Conservation (phyloP, 2,329 filamentous ascomycete genomes). For the Fulvia fulva region DNA sequence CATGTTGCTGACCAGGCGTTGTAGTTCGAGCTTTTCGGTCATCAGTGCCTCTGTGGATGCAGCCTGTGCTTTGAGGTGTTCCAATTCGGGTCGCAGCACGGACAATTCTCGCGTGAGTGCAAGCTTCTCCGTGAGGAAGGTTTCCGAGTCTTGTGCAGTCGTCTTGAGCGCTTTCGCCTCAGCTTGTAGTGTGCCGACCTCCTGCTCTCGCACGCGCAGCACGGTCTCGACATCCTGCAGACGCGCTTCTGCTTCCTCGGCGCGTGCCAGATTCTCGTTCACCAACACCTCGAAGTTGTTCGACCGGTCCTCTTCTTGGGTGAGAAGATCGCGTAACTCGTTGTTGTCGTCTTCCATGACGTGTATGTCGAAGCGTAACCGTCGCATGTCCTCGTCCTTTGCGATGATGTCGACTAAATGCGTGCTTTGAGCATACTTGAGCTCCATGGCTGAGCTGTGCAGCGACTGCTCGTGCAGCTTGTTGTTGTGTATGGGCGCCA, state of each 20-base stretch:
- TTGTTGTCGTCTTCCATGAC: slow-evolving; percentile 73
- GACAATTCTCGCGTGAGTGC: slow-evolving; percentile 58
- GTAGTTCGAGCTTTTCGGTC: slow-evolving; percentile 73
- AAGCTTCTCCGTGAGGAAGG: slow-evolving; percentile 63
- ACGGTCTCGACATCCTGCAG: slow-evolving; percentile 48
- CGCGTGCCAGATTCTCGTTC: slow-evolving; percentile 45
- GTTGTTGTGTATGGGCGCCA: slow-evolving; percentile 21
- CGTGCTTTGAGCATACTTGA: slow-evolving; percentile 63
- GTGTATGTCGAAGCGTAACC: slow-evolving; percentile 64
- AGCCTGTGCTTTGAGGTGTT: slow-evolving; percentile 58
- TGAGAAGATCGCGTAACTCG: slow-evolving; percentile 60
- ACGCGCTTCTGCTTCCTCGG: slow-evolving; percentile 46
- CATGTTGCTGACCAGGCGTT: slow-evolving; percentile 70
- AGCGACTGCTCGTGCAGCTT: slow-evolving; percentile 48
- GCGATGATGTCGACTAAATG: slow-evolving; percentile 64
- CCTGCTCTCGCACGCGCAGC: slow-evolving; percentile 49
- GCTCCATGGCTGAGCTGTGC: slow-evolving; percentile 57
- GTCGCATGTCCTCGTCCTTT: slow-evolving; percentile 71
- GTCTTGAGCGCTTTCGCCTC: slow-evolving; percentile 67
- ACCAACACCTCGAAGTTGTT: slow-evolving; percentile 51
- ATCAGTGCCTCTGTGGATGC: slow-evolving; percentile 63
- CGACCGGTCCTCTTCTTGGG: slow-evolving; percentile 57
- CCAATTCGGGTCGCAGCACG: slow-evolving; percentile 57
- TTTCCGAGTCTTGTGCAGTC: slow-evolving; percentile 65
- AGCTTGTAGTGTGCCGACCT: slow-evolving; percentile 59